Base-by-base conservation (phyloP, 192 early-diverging fungal genomes). In the Coemansia sp. region DNA sequence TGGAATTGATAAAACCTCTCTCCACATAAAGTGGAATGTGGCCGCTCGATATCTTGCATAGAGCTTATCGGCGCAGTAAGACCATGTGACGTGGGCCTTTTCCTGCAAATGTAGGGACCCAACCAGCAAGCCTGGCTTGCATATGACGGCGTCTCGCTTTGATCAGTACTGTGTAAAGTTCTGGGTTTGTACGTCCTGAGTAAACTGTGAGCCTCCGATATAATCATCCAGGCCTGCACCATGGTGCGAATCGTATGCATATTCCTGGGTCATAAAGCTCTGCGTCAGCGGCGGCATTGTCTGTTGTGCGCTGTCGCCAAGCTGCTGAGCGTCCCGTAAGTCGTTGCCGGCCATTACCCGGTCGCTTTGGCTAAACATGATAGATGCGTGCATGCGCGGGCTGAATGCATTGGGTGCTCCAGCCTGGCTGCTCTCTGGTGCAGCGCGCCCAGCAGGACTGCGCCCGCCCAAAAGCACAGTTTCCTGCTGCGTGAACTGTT, bases 301-400 rank as follows among this genome's bases (percentile, higher is more conserved):
- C 23, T 18, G 45, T 1, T 20, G 41, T 45, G 43, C 0, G 11
- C 18, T 49, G 47, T 49, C 18, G 7, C 18, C 47, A 20, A 19
- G 47, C 47, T 22, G 47, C 19, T 5, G 47, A 19, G n/a, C 18
- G 47, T 49, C 47, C 18, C 19, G 59, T n/a, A 4, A 43, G 29
- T 58, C 52, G 35, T 38, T 19, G 53, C 62, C 63, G 20, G 56
- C 61, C 27, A 75, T 57, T 4, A 82, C 66, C 16, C 74, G 73
- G 60, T 82, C 79, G 62, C 74, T 76, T 29, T 67, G 70, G 54
- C 74, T 76, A 32, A 82, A 74, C 74, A 75, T 73, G 19, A 82
- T 82, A 3, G 71, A 76, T 3, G 73, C 70, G 38, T 76, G 79
- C 79, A 82, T 69, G 14, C 68, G 68, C 4, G 79, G 72, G 32